Conservation (phyloP, 305 asterid genomes). For the Rubia peregrina region DNA sequence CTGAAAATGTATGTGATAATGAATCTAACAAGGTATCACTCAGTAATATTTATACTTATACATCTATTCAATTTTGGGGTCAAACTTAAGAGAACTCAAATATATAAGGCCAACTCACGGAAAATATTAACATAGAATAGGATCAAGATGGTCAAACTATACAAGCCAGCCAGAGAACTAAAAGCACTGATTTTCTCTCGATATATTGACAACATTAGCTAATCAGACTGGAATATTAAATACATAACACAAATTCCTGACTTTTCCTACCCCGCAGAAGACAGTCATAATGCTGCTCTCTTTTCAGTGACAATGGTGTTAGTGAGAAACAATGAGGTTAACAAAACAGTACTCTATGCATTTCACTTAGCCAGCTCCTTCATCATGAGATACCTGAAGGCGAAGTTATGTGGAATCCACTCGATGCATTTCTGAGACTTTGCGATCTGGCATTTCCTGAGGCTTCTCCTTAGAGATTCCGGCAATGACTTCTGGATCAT, state of each 20-base stretch:
- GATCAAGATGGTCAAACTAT: not conserved
- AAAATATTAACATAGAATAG: not conserved
- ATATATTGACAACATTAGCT: not conserved
- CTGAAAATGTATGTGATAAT: no score
- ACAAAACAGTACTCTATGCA: constrained; percentile 3
- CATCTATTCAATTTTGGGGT: no score
- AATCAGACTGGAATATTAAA: constrained; percentile 14
- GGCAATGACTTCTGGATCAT: constrained; percentile 70
- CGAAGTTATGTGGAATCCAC: constrained; percentile 77
- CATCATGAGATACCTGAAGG: constrained; percentile 70
- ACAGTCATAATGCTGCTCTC: constrained; percentile 10
- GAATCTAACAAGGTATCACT: no score
- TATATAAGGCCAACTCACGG: not conserved
- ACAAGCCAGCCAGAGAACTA: constrained; percentile 3
- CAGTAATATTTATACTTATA: no score
- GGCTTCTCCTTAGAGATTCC: constrained; percentile 54
- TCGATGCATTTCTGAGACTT: constrained; percentile 69
- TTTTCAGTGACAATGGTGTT: not conserved
- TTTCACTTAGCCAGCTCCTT: constrained; percentile 69
- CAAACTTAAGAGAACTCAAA: no score
- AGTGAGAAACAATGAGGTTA: not conserved
- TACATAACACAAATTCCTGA: constrained; percentile 3
- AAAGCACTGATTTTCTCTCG: constrained; percentile 1
- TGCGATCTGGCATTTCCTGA: constrained; percentile 56
- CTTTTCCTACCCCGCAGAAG: not conserved